These are phyloP conservation scores for Sphaceloma murrayae DNA, from an alignment of 2,329 filamentous ascomycete genomes.

Conservation along the genomic window DNA sequence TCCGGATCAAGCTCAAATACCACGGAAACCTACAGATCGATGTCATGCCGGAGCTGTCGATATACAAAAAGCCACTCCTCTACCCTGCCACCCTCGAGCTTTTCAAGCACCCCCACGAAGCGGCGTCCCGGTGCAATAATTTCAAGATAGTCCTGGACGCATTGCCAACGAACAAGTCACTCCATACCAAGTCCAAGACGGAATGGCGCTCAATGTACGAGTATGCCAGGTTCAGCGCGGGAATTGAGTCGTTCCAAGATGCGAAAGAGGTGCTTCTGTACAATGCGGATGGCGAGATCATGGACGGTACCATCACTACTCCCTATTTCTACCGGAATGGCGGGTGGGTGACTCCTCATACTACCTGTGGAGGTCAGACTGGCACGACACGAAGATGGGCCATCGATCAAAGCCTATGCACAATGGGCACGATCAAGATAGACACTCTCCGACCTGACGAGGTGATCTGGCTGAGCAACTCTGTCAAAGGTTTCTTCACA, in stretches of 20 bases:
- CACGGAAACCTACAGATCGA: constrained; percentile 33
- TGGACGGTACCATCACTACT: constrained; percentile 74
- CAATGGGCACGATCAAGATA: constrained; percentile 53
- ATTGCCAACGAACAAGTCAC: constrained; percentile 40
- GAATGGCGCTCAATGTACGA: constrained; percentile 65
- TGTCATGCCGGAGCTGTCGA: constrained; percentile 31
- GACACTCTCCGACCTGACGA: constrained; percentile 60
- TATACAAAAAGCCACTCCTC: constrained; percentile 40
- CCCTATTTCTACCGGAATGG: constrained; percentile 68
- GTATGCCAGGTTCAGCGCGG: constrained; percentile 53
- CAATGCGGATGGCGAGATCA: constrained; percentile 56
- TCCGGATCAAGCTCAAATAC: constrained; percentile 47
- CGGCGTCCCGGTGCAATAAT: constrained; percentile 23
- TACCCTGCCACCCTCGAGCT: constrained; percentile 49
- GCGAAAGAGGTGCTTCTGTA: constrained; percentile 68
- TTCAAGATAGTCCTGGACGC: constrained; percentile 44
- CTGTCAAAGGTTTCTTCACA: constrained; percentile 61
- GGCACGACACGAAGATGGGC: constrained; percentile 79
- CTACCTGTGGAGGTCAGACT: constrained; percentile 62
- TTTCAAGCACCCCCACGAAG: constrained; percentile 20
- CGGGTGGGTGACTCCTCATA: constrained; percentile 69
- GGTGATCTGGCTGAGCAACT: constrained; percentile 81
- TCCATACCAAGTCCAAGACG: constrained; percentile 82
- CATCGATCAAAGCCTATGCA: constrained; percentile 57
- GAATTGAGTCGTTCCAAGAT: constrained; percentile 36